These are phyloP conservation scores for Verbena officinalis DNA, from an alignment of 257 asterid genomes.

Conservation along the genomic window DNA sequence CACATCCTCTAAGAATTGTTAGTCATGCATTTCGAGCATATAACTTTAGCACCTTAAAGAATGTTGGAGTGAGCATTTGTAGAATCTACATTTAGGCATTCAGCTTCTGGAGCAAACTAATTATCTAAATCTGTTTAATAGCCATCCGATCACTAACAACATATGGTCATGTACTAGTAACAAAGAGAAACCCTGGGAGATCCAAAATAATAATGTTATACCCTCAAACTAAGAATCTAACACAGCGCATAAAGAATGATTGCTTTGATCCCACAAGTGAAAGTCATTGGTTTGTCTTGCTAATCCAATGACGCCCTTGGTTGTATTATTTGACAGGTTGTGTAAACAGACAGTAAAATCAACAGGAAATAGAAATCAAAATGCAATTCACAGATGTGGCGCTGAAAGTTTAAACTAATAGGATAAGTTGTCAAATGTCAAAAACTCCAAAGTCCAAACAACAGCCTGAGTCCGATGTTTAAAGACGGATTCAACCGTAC, in stretches of 20 bases:
- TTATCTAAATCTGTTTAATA: not conserved
- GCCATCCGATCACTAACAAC: conserved; percentile 1
- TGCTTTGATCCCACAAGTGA: conserved; percentile 6
- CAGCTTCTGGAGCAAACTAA: not conserved
- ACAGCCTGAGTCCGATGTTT: not conserved
- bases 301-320: not conserved
- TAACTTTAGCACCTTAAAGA: not conserved
- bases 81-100: not conserved
- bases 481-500: not conserved
- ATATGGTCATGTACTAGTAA: not conserved
- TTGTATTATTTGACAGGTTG: not conserved
- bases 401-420: conserved; percentile 4
- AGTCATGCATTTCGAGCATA: not conserved
- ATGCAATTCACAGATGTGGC: not conserved
- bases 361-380: too few relatives aligned
- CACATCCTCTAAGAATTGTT: not conserved
- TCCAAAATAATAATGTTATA: not conserved
- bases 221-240: not conserved
- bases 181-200: not conserved
- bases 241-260: not conserved
- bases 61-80: not conserved
- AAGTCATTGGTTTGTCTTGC: not conserved
- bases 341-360: too few relatives aligned
- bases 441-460: conserved; percentile 3
- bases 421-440: not conserved